Evolutionary conservation across 73 alveolate species (phyloP), one percentile per base, ranked within the genome.

Genomic region (Stentor roeselii): DNA sequence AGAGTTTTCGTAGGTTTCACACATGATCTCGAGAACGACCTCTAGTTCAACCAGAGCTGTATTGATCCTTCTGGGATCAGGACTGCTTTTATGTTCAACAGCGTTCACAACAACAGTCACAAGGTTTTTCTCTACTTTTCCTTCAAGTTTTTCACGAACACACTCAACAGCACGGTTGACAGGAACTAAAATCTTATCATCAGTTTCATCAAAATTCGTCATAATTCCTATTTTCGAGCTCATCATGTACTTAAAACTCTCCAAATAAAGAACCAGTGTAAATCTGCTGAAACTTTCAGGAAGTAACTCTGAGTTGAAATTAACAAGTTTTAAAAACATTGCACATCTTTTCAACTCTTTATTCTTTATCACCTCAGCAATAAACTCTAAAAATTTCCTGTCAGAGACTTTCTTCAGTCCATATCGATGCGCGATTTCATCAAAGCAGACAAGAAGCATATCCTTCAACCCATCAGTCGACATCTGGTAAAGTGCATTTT

Each of bases 351-450:
- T 32, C 1, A 27, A 67, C 34, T n/a, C 80, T 1, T 21, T 0
- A 30, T n/a, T 21, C 34, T 67, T 67, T 32, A 67, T 67, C 14
- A 67, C 27, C 0, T 36, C 21, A 0, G 80, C 80, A 0, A 67
- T 67, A 67, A 67, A 67, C 34, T 67, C 80, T 1, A 67, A 14
- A 11, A 67, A 2, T 2, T 67, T 67, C 34, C 34, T 67, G 27
- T 67, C 80, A 67, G 80, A 36, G 1, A 67, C 80, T 67, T 21
- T 67, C 34, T 34, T 67, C 14, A 67, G 80, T 67, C 80, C 80
- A 34, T 67, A 67, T 67, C 34, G 21, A 30, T 67, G 80, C 0
- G 37, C 34, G 37, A 67, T 27, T 1, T 67, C 42, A 27, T 67
- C 80, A 67, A 27, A 67, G 2, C 41, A 21, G 41, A 67, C 41